Conservation (phyloP, 108 stramenopile species). For the Seminavis robusta region DNA sequence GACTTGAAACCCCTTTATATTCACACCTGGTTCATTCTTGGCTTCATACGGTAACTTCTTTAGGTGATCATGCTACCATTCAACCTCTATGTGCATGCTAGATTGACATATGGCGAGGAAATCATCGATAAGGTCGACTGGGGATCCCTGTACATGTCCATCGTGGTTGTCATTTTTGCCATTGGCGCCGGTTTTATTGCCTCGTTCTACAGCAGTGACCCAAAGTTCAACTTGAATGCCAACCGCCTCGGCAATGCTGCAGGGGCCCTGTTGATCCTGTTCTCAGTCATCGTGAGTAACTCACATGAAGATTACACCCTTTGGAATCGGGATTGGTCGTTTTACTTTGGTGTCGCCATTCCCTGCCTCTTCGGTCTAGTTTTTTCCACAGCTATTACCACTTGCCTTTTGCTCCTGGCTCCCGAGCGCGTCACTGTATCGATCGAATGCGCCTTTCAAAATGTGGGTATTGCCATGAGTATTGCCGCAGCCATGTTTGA, state of each 20-base stretch:
- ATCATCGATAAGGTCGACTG: constrained; percentile 72
- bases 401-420: constrained; percentile 54
- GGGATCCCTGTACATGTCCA: constrained; percentile 56
- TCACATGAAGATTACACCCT: constrained; percentile 40
- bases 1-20: no score
- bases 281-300: constrained; percentile 65
- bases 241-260: constrained; percentile 77
- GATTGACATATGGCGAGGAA: constrained; percentile 56
- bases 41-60: constrained; percentile 52
- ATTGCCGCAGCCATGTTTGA: constrained; percentile 66
- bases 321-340: constrained; percentile 66
- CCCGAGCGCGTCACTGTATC: constrained; percentile 84
- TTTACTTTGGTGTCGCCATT: constrained; percentile 73
- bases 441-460: constrained; percentile 86
- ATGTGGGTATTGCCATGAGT: constrained; percentile 74
- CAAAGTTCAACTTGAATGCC: constrained; percentile 43
- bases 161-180: constrained; percentile 75
- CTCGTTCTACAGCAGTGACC: constrained; percentile 22
- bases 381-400: constrained; percentile 53
- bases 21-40: no score
- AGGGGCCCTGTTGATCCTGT: constrained; percentile 65
- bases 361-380: constrained; percentile 65
- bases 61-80: constrained; percentile 77
- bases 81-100: constrained; percentile 78
- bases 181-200: constrained; percentile 55